These are phyloP conservation scores for Diplosphaera chodatii DNA, from an alignment of 139 green algal genomes.

Conservation along the genomic window DNA sequence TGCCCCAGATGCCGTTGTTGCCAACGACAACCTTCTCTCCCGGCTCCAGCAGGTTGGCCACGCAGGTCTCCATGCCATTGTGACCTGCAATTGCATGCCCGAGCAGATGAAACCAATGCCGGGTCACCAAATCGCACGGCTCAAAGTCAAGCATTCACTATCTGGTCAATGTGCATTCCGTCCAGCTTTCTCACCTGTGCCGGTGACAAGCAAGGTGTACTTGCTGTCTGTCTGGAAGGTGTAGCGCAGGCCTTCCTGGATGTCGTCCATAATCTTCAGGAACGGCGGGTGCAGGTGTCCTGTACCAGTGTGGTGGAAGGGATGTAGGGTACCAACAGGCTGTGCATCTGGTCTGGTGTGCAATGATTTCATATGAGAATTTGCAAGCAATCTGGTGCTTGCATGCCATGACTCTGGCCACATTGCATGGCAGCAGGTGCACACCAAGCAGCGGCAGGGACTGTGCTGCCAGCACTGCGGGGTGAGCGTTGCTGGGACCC, in stretches of 20 bases:
- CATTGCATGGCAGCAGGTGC: too few species aligned
- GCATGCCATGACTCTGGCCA: too few species aligned
- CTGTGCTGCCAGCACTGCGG: slow-evolving; percentile 69
- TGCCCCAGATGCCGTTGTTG: slow-evolving; percentile 85
- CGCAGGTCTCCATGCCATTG: slow-evolving; percentile 86
- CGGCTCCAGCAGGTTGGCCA: slow-evolving; percentile 87
- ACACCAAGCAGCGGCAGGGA: slow-evolving; percentile 66
- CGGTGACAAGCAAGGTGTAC: slow-evolving; percentile 76
- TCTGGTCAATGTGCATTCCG: not conserved
- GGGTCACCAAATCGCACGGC: too few species aligned
- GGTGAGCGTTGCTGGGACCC: slow-evolving; percentile 76
- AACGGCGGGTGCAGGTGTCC: slow-evolving; percentile 77
- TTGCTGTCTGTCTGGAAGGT: slow-evolving; percentile 74
- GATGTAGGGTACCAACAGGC: too few species aligned
- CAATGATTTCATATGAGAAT: too few species aligned
- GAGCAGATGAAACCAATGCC: too few species aligned
- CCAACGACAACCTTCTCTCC: slow-evolving; percentile 79
- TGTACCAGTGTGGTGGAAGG: not conserved
- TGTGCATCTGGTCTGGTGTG: too few species aligned
- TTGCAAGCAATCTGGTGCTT: too few species aligned
- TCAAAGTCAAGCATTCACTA: too few species aligned
- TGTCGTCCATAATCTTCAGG: slow-evolving; percentile 88
- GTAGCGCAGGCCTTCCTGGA: slow-evolving; percentile 73
- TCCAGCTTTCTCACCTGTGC: slow-evolving; percentile 39
- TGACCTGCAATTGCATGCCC: slow-evolving; percentile 51